Percentiles rank a stretch among this genome's conserved stretches.
Conservation (phyloP, 306 rosid genomes). For the Begonia peltatifolia region DNA sequence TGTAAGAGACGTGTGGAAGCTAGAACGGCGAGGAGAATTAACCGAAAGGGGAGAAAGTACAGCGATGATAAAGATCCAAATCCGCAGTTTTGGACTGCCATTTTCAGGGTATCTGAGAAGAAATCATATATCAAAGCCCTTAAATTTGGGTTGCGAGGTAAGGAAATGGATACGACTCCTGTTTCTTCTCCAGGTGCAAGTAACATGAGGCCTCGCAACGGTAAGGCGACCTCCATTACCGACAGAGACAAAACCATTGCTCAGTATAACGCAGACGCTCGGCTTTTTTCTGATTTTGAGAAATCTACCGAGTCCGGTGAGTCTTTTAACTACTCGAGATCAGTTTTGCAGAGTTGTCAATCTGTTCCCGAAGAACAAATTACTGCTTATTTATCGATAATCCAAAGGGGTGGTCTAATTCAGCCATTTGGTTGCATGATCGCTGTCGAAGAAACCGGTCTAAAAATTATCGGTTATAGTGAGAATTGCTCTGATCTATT, state of each 20-base stretch:
- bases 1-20: conserved; percentile 14
- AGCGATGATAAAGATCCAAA: conserved; percentile 2
- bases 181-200: conserved; percentile 44
- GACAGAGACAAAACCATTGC: conserved; percentile 24
- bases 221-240: neutral
- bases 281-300: conserved; percentile 50
- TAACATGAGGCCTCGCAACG: conserved; percentile 18
- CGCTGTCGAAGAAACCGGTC: conserved; percentile 42
- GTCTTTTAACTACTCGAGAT: conserved; percentile 50
- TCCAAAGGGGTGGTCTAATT: conserved; percentile 66
- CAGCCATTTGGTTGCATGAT: conserved; percentile 74
- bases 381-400: conserved; percentile 34
- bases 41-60: conserved; percentile 3
- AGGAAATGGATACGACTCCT: conserved; percentile 22
- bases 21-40: neutral
- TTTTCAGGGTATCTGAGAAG: conserved; percentile 3
- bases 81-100: conserved; percentile 1
- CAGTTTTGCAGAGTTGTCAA: conserved; percentile 24
- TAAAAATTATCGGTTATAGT: conserved; percentile 43
- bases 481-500: conserved; percentile 51
- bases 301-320: conserved; percentile 43
- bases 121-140: neutral
- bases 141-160: conserved; percentile 23
- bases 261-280: conserved; percentile 57
- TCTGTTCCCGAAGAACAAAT: conserved; percentile 52